Evolutionary conservation across 495 filamentous ascomycete genomes (phyloP), one percentile per base, ranked within the genome.

Genomic region (Cercophora samala): DNA sequence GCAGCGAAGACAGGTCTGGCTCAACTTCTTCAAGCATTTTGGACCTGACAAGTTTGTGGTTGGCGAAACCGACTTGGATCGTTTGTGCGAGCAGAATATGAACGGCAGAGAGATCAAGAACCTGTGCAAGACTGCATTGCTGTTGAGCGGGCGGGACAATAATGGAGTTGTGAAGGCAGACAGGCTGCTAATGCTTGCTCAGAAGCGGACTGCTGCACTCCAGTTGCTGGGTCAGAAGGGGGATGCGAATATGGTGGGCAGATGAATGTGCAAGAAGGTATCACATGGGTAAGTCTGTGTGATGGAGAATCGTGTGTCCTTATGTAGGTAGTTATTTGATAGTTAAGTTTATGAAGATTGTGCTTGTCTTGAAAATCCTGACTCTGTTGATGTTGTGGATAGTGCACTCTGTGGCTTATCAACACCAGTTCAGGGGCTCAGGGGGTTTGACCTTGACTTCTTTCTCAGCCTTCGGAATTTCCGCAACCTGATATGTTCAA

Each of bases 81-180:
- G 78, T 29, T 61, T 84, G 25, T 61, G 68, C 3, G 42, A 65
- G 64, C 64, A 71, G 58, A 60, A 62, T 19, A 60, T 74, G 51
- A 78, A 79, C 42, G 75, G 74, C 23, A 68, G 73, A 19, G 63
- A 72, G 68, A 84, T 84, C 64, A 85, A 82, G 75, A 86, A 86
- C 63, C 67, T 81, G 29, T 53, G 83, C 63, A 83, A 82, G 72
- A 80, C 78, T 25, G 68, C 72, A 15, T 65, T 67, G 67, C 58
- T 76, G 56, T 72, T 76, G 42, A 60, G 22, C 21, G 1, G 60
- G 21, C 56, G 55, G 5, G 58, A 60, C 15, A 19, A 42, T 3
- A 52, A 60, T 26, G 60, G 61, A 17, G 68, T 60, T 60, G 55
- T 71, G 19, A 64, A 65, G 17, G 64, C 61, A 19, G 63, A 65